Percentiles rank a stretch among this genome's conserved stretches.
Conservation (phyloP, 2,329 filamentous ascomycete genomes). For the Talaromyces marneffei region DNA sequence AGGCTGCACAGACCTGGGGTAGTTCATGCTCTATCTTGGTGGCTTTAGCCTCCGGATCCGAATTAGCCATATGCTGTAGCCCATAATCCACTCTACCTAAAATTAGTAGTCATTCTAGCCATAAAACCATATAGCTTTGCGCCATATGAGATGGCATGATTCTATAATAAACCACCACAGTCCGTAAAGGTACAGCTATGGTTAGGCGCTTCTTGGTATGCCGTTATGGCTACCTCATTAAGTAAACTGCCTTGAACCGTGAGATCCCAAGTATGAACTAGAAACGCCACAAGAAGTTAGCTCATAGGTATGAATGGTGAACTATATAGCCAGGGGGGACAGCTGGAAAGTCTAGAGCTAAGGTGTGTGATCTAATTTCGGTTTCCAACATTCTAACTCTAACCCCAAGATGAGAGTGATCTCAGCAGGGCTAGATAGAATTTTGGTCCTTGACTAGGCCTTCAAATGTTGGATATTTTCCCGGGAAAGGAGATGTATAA, state of each 20-base stretch:
- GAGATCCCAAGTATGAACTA: neutral
- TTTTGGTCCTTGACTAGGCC: neutral
- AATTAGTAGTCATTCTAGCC: neutral
- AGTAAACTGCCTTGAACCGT: neutral
- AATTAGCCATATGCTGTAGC: neutral
- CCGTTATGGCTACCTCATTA: neutral
- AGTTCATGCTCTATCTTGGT: neutral
- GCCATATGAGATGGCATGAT: neutral
- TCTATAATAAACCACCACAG: neutral
- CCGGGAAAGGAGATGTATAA: neutral
- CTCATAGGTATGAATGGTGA: neutral
- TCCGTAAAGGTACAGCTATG: neutral
- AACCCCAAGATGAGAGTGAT: neutral
- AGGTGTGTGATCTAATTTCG: neutral
- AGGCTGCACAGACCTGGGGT: neutral
- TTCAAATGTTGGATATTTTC: neutral
- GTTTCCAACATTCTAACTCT: neutral
- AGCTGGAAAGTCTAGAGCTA: neutral
- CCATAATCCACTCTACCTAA: neutral
- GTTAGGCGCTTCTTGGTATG: neutral
- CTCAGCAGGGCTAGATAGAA: neutral
- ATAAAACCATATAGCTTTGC: neutral
- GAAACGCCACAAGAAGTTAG: neutral
- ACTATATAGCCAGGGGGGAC: neutral
- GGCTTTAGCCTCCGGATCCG: neutral